Conservation (phyloP, 257 asterid species). For the Solanum sejunctum region DNA sequence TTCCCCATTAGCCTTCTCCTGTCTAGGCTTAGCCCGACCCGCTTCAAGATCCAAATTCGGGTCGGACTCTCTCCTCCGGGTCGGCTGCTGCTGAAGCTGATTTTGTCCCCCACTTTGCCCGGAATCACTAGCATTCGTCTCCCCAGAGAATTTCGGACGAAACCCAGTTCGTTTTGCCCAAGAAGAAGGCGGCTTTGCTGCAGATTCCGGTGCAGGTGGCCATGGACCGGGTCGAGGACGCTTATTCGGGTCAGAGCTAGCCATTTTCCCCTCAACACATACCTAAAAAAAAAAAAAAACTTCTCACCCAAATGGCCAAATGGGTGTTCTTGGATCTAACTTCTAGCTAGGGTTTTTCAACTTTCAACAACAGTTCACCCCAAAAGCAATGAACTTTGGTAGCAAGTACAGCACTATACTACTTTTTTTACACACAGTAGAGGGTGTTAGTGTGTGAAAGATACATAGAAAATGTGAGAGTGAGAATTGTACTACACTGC, state of each 20-base stretch:
- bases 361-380: neutral
- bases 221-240: conserved; percentile 63
- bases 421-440: neutral
- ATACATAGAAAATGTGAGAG: neutral
- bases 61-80: conserved; percentile 23
- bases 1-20: conserved; percentile 46
- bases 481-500: neutral
- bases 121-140: conserved; percentile 72
- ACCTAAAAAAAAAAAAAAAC: neutral
- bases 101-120: conserved; percentile 47
- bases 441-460: conserved; percentile 1
- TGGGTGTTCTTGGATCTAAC: conserved; percentile 26
- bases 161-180: conserved; percentile 97
- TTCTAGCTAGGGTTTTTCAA: conserved; percentile 22
- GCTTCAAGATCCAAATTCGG: conserved; percentile 54
- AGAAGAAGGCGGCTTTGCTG: conserved; percentile 78
- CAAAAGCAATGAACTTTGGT: neutral
- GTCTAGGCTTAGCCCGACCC: conserved; percentile 41
- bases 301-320: neutral
- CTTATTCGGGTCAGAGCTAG: conserved; percentile 65
- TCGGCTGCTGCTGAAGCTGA: conserved; percentile 12
- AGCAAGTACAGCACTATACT: too few species aligned
- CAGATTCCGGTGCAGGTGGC: conserved; percentile 66
- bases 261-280: conserved; percentile 34
- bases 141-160: conserved; percentile 90